Conservation (phyloP, 257 asterid genomes). For the Plantago elongata region DNA sequence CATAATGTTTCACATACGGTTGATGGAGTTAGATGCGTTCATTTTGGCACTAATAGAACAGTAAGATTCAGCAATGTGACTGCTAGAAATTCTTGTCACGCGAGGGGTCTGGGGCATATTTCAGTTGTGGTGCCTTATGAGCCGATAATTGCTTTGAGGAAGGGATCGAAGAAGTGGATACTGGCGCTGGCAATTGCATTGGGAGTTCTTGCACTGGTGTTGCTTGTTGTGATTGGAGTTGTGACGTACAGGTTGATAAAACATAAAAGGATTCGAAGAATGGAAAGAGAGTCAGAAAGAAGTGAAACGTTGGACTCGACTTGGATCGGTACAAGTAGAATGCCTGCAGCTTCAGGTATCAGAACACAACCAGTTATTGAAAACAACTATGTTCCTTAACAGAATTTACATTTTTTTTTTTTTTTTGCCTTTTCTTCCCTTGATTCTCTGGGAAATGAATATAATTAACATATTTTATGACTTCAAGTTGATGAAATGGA, state of each 20-base stretch:
- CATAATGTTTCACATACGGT: conserved; percentile 16
- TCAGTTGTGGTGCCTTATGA: conserved; percentile 47
- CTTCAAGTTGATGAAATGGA: conserved; percentile 10
- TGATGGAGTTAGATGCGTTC: conserved; percentile 41
- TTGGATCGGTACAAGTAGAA: conserved; percentile 79
- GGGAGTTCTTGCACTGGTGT: conserved; percentile 39
- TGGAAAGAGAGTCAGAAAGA: conserved; percentile 63
- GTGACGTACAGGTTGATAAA: conserved; percentile 24
- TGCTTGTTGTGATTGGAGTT: conserved; percentile 27
- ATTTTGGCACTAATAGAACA: conserved; percentile 39
- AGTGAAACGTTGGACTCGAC: conserved; percentile 52
- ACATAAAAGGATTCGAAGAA: conserved; percentile 28
- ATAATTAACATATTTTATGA: conserved; percentile 2
- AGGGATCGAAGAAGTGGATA: conserved; percentile 47
- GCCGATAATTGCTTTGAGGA: background rate
- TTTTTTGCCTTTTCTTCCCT: background rate
- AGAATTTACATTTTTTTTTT: background rate
- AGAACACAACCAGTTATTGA: conserved; percentile 85
- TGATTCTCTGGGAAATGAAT: conserved; percentile 22
- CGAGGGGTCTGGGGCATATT: conserved; percentile 55
- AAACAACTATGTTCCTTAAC: conserved; percentile 49
- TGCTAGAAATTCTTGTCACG: conserved; percentile 29
- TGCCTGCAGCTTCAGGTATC: conserved; percentile 71
- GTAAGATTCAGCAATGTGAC: conserved; percentile 46
- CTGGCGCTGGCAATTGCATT: conserved; percentile 41